Evolutionary conservation across 331 rosid genomes (phyloP).

Genomic region (Telfairia occidentalis): DNA sequence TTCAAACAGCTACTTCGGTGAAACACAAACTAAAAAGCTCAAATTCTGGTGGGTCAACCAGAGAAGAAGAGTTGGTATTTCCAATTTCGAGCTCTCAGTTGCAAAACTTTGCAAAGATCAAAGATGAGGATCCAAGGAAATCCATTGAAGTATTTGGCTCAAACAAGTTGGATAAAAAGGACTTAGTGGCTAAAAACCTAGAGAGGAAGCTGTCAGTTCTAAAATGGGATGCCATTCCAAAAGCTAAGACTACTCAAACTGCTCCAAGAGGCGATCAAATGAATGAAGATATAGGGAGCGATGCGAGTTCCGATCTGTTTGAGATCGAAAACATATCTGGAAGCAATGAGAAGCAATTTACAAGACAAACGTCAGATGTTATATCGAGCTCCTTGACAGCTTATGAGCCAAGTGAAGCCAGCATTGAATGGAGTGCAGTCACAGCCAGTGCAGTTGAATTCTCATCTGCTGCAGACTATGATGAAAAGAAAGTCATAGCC

Average conservation of each 20-base stretch:
- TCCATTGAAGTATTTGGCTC: conserved; percentile 38
- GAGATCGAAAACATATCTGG: conserved; percentile 33
- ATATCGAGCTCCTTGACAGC: conserved; percentile 21
- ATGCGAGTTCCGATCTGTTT: conserved; percentile 40
- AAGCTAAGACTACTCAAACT: conserved; percentile 13
- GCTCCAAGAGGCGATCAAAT: neutral
- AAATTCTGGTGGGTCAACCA: conserved; percentile 19
- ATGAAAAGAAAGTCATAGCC: conserved; percentile 19
- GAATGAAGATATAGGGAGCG: conserved; percentile 30
- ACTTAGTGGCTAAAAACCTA: conserved; percentile 19
- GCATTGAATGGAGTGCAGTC: conserved; percentile 33
- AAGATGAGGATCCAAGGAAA: conserved; percentile 17
- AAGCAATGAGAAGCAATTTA: neutral
- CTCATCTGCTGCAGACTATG: conserved; percentile 8
- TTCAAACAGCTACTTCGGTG: conserved; percentile 11
- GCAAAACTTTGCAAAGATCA: conserved; percentile 4
- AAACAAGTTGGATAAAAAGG: conserved; percentile 13
- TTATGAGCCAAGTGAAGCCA: conserved; percentile 28
- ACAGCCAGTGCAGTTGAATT: conserved; percentile 21
- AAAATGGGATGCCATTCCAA: conserved; percentile 42
- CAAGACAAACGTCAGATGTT: conserved; percentile 19
- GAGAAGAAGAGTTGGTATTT: conserved; percentile 13
- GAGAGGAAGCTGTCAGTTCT: conserved; percentile 36
- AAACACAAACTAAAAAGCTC: conserved; percentile 17
- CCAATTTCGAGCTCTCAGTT: conserved; percentile 12